Evolutionary conservation across 176 grass and related monocot genomes (phyloP), one percentile per base, ranked within the genome.

Genomic region (Neostapfia colusana): DNA sequence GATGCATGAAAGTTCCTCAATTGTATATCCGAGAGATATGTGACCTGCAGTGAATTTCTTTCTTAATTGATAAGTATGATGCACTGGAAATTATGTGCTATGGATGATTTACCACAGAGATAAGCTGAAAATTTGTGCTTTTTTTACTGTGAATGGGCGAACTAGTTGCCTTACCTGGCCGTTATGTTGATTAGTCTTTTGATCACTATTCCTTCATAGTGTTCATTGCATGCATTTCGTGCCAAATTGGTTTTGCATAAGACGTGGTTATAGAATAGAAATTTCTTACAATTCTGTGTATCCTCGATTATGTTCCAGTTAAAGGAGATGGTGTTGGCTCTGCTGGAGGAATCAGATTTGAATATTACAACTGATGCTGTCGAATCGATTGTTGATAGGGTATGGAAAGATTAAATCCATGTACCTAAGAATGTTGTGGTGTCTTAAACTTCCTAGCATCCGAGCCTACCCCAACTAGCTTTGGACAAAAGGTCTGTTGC

Each of bases 251-350:
- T 42, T 37, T 36, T 58, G 41, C 0, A 14, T 62, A 63, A 70
- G 39, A 12, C 14, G 14, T 60, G 40, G 36, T 25, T 62, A 2
- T 9, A n/a, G 20, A 56, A 77, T 4, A 44, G 37, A 6, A 53
- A 78, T 71, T 84, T 63, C 15, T 70, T 26, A 40, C 43, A 55
- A 23, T 43, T 12, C 23, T 58, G 2, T 58, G 10, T 13, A 12
- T 58, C 3, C 5, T 58, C 20, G 17, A 0, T 58, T 72, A 37
- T 56, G 15, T 36, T 67, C 14, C 46, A 85, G 83, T 66, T 79
- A 57, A 79, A 85, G 76, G 83, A 85, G 28, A 73, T 85, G 76
- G 76, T 79, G 61, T 60, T 79, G 60, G 83, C 76, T 85, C 76
- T 85, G 28, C 40, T 85, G 40, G 83, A 85, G 7, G 76, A 85